A percentile compares a stretch with the other conserved stretches of the same genome.
Conservation (phyloP, 176 grass and related monocot species). For the Poa annua region DNA sequence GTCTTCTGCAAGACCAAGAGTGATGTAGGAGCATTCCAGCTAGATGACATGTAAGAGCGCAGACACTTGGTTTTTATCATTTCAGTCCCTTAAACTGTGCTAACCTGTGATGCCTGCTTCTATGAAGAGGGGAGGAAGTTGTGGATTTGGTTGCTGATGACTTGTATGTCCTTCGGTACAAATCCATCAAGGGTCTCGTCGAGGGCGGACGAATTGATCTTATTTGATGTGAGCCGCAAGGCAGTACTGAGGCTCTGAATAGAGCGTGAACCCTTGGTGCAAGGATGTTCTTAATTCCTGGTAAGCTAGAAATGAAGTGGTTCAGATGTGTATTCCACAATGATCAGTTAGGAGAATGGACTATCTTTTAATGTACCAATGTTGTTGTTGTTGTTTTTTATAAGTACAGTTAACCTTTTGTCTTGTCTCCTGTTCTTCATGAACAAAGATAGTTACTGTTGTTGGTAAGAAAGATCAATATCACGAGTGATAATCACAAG, state of each 20-base stretch:
- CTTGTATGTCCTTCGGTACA: constrained; percentile 91
- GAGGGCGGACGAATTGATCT: constrained; percentile 69
- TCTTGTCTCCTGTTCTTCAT: neutral
- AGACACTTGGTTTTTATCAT: constrained; percentile 7
- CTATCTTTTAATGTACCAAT: neutral
- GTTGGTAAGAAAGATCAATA: neutral
- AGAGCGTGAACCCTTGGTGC: neutral
- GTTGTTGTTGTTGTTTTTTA: neutral
- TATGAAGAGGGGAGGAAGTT: constrained; percentile 82
- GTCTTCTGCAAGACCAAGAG: constrained; percentile 96
- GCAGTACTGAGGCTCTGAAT: neutral
- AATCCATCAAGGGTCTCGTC: constrained; percentile 82
- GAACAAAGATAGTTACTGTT: constrained; percentile 15
- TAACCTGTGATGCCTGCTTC: constrained; percentile 33
- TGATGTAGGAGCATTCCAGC: constrained; percentile 87
- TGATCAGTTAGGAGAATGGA: neutral
- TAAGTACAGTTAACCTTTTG: neutral
- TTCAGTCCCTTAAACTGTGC: neutral
- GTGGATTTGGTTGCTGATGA: constrained; percentile 91
- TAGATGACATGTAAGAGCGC: constrained; percentile 81
- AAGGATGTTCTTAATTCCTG: constrained; percentile 20
- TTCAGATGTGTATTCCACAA: neutral
- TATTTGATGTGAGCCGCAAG: constrained; percentile 50
- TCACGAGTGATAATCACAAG: constrained; percentile 1
- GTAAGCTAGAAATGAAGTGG: neutral